Conservation (phyloP, 2,329 filamentous ascomycete species). For the Trichophyton mentagrophytes region DNA sequence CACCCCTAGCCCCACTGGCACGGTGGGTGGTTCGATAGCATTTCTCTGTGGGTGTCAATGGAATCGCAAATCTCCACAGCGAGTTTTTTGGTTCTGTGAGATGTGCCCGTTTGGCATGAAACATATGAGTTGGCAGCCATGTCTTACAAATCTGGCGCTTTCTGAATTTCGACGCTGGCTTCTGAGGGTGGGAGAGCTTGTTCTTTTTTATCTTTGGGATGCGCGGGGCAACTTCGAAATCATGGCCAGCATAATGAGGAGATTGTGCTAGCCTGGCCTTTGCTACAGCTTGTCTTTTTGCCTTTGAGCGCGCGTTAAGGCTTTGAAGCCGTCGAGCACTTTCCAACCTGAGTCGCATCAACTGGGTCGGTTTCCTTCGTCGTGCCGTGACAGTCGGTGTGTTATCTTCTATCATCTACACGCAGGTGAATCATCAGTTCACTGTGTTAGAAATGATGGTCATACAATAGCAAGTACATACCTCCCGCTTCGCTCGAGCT, state of each 20-base stretch:
- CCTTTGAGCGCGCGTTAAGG: conserved; percentile 39
- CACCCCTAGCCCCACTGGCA: conserved; percentile 59
- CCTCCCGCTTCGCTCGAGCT: conserved; percentile 52
- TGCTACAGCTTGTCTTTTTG: conserved; percentile 34
- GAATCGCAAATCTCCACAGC: conserved; percentile 82
- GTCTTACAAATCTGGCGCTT: conserved; percentile 81
- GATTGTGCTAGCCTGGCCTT: conserved; percentile 19
- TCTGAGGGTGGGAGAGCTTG: conserved; percentile 50
- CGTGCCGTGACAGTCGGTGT: conserved; percentile 62
- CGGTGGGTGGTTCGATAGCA: conserved; percentile 79
- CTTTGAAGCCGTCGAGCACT: conserved; percentile 59
- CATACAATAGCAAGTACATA: conserved; percentile 16
- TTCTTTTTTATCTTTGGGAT: conserved; percentile 58
- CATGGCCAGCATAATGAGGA: conserved; percentile 14
- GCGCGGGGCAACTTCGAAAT: conserved; percentile 27
- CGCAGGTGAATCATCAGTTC: conserved; percentile 4
- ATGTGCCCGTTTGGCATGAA: conserved; percentile 79
- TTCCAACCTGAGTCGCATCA: conserved; percentile 50
- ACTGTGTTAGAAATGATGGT: neutral
- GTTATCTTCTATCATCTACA: conserved; percentile 77
- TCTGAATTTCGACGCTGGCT: conserved; percentile 57
- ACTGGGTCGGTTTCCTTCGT: conserved; percentile 33
- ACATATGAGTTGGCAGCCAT: conserved; percentile 89
- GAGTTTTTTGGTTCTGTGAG: conserved; percentile 71
- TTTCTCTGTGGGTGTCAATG: conserved; percentile 77